phyloP scores from a whole-genome alignment of 2,329 filamentous ascomycete species.

The Xylariaceae sp. region DNA sequence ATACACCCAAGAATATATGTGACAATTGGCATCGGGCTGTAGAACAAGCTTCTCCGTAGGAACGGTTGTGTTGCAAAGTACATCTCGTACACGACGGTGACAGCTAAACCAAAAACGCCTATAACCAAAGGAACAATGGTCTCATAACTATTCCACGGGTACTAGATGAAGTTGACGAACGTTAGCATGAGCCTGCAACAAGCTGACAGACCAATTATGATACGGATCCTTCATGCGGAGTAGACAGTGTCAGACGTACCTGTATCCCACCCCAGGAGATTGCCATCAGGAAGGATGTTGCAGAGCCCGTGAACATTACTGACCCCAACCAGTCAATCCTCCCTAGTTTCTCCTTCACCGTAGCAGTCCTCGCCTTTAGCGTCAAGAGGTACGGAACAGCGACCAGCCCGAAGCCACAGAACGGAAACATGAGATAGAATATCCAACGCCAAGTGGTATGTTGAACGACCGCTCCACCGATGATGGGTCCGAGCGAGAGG shows the following conservation, averaged over 20 bases:
- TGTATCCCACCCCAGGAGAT: conserved; percentile 49
- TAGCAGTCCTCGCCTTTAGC: conserved; percentile 38
- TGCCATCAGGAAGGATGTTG: conserved; percentile 49
- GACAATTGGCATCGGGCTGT: conserved; percentile 32
- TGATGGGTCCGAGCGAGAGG: conserved; percentile 43
- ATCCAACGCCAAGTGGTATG: conserved; percentile 49
- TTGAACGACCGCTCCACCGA: conserved; percentile 42
- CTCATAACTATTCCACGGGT: conserved; percentile 45
- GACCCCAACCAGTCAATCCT: conserved; percentile 52
- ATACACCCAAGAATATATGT: conserved; percentile 37
- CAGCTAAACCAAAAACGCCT: conserved; percentile 43
- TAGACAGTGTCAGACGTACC: conserved; percentile 14
- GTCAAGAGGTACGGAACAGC: conserved; percentile 47
- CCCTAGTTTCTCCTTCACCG: conserved; percentile 38
- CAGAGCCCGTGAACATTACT: conserved; percentile 46
- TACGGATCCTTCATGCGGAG: neutral
- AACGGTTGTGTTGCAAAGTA: conserved; percentile 38
- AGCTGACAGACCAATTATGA: neutral
- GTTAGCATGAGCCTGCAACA: neutral
- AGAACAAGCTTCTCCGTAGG: conserved; percentile 37
- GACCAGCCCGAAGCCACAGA: conserved; percentile 44
- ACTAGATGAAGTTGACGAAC: conserved; percentile 31
- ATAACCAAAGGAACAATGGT: conserved; percentile 48
- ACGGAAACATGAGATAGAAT: conserved; percentile 52
- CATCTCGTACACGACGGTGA: conserved; percentile 43